Conservation (phyloP, 768 basidiomycete species). For the Boletus pseudopeckii region DNA sequence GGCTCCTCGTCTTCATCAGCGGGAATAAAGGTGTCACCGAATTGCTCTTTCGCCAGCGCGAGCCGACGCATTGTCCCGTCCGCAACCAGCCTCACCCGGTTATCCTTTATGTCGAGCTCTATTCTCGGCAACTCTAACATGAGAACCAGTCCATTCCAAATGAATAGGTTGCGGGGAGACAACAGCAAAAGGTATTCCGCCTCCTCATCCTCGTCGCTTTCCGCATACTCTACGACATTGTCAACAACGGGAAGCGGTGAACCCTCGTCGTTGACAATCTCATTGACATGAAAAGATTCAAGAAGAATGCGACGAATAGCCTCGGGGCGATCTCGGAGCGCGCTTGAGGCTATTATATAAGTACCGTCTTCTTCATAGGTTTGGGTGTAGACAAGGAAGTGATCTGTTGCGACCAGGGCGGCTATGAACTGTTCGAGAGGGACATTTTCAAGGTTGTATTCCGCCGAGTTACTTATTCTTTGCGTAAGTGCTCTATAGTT, state of each 20-base stretch:
- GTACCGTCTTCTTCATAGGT: constrained; percentile 84
- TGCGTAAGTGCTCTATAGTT: constrained; percentile 62
- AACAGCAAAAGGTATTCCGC: constrained; percentile 79
- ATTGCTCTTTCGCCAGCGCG: constrained; percentile 70
- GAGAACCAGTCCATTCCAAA: constrained; percentile 90
- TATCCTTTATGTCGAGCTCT: constrained; percentile 81
- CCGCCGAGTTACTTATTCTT: constrained; percentile 90
- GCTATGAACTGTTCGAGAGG: constrained; percentile 78
- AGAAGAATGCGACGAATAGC: constrained; percentile 75
- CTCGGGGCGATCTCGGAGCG: constrained; percentile 72
- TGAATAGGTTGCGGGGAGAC: constrained; percentile 80
- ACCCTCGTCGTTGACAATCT: constrained; percentile 52
- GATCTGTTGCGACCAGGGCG: constrained; percentile 76
- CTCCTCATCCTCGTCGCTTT: constrained; percentile 54
- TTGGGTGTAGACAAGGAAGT: constrained; percentile 92
- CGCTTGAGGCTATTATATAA: constrained; percentile 82
- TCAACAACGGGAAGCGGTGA: constrained; percentile 40
- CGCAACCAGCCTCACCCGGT: constrained; percentile 87
- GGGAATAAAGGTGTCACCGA: constrained; percentile 61
- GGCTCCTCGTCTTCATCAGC: constrained; percentile 61
- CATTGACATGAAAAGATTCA: constrained; percentile 80
- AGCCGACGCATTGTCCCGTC: constrained; percentile 83
- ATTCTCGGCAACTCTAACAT: constrained; percentile 70
- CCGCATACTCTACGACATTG: constrained; percentile 34
- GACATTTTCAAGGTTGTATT: constrained; percentile 76